A percentile compares a stretch with the other conserved stretches of the same genome.
Conservation (phyloP, 257 asterid genomes). For the Scutellaria galericulata region DNA sequence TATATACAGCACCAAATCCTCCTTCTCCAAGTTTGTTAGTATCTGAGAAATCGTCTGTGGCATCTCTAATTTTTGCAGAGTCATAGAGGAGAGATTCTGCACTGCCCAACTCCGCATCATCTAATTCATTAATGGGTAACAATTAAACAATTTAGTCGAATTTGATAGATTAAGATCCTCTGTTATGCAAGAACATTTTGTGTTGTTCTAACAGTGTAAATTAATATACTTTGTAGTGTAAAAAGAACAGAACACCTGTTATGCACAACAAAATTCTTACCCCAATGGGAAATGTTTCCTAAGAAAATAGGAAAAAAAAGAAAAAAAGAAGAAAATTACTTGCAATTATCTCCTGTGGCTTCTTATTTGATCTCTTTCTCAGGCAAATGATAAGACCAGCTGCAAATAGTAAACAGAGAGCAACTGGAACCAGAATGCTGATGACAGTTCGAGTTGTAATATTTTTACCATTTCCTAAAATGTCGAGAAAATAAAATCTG, state of each 20-base stretch:
- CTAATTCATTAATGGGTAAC: not conserved
- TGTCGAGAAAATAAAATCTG: too few relatives aligned
- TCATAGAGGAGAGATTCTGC: slow-evolving; percentile 34
- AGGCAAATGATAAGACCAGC: not conserved
- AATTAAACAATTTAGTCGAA: not conserved
- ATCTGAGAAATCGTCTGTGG: slow-evolving; percentile 38
- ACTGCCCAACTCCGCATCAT: not conserved
- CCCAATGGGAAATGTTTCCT: not conserved
- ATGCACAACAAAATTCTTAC: not conserved
- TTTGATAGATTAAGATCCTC: not conserved
- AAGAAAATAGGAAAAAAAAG: too few relatives aligned
- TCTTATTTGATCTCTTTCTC: slow-evolving; percentile 20
- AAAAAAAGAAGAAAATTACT: not conserved
- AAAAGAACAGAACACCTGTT: too few relatives aligned
- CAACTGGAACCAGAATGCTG: too few relatives aligned
- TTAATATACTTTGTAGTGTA: not conserved
- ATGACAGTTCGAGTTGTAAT: too few relatives aligned
- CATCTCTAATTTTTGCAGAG: slow-evolving; percentile 27
- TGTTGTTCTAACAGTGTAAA: too few relatives aligned
- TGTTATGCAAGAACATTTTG: too few relatives aligned
- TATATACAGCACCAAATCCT: slow-evolving; percentile 42
- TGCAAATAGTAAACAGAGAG: too few relatives aligned
- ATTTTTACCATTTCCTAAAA: too few relatives aligned
- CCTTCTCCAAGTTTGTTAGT: slow-evolving; percentile 41
- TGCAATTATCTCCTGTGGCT: not conserved